Base-by-base conservation (phyloP, 208 protist species). In the Acanthamoeba sp. region DNA sequence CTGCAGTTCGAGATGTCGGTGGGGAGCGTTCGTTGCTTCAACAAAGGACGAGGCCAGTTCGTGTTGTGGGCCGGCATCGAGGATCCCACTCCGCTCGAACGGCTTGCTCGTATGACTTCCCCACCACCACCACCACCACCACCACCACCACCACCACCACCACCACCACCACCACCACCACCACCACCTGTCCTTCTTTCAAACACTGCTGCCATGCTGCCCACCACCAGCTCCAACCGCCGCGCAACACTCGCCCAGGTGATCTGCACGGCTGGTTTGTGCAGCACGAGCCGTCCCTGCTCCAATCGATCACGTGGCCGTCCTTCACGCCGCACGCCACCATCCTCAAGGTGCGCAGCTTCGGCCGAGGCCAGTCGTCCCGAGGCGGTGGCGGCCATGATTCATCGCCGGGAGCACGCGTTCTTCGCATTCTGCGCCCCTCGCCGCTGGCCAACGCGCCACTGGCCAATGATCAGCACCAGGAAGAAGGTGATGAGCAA, bases 21-120 rank as follows among this genome's bases (percentile, higher is more conserved):
- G 40, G 14, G 27, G 10, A 34, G 76, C 9, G 3, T 85, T 29
- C 76, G 76, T 20, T 85, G 76, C 76, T 85, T 85, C 45, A 55
- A 85, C 42, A 85, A 85, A 32, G 76, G 38, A 10, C 76, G 76
- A 20, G 76, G 76, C 0, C 76, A 85, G 45, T 85, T 85, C 40
- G 76, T 85, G 76, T 40, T 85, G 76, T 85, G 76, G 76, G 76
- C 76, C 22, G 76, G 24, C 36, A 55, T 85, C 36, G 42, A n/a
- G 38, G 76, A 85, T 7, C 76, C 76, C 10, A 20, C 6, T 2
- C 76, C 76, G 20, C 76, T 85, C 45, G 76, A 85, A 32, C 36
- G 76, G 12, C 29, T 85, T 27, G 76, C 76, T 24, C 29, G 69
- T 78, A 78, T 32, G 14, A 29, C 29, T 6, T 55, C 48, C 16